These are phyloP conservation scores for Mollisia scopiformis DNA, from an alignment of 2,329 filamentous ascomycete genomes.

Conservation along the genomic window DNA sequence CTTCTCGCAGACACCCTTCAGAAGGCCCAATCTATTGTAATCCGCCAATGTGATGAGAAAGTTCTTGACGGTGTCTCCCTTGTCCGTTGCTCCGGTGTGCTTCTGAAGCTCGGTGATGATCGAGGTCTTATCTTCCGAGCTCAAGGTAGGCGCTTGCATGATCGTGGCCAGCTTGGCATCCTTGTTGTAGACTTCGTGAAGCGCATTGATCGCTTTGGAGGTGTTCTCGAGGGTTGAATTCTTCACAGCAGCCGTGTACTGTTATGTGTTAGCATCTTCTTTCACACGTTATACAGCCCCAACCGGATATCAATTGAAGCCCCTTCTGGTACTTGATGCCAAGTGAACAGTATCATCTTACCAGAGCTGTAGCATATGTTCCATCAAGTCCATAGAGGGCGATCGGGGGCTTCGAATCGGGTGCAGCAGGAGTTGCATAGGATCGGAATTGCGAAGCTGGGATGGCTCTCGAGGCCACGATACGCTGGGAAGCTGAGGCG, in stretches of 20 bases:
- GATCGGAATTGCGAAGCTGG: conserved; percentile 68
- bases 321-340: background rate
- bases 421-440: conserved; percentile 68
- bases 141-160: conserved; percentile 80
- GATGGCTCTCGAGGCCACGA: conserved; percentile 42
- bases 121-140: conserved; percentile 76
- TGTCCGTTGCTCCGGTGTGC: conserved; percentile 69
- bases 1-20: conserved; percentile 84
- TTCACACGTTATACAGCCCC: background rate
- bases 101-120: conserved; percentile 90
- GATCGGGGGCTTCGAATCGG: conserved; percentile 80
- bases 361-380: conserved; percentile 97
- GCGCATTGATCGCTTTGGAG: conserved; percentile 75
- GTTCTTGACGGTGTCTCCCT: conserved; percentile 86
- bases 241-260: conserved; percentile 98
- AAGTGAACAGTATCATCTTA: conserved; percentile 55
- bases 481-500: conserved; percentile 31
- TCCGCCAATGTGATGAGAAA: conserved; percentile 88
- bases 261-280: conserved; percentile 18
- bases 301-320: conserved; percentile 5
- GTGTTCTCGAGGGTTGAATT: conserved; percentile 82
- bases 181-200: conserved; percentile 74
- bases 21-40: conserved; percentile 90
- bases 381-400: conserved; percentile 95
- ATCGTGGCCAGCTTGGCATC: conserved; percentile 80